Evolutionary conservation across 192 early-diverging fungal genomes (phyloP).

Genomic region (Coemansia sp.): DNA sequence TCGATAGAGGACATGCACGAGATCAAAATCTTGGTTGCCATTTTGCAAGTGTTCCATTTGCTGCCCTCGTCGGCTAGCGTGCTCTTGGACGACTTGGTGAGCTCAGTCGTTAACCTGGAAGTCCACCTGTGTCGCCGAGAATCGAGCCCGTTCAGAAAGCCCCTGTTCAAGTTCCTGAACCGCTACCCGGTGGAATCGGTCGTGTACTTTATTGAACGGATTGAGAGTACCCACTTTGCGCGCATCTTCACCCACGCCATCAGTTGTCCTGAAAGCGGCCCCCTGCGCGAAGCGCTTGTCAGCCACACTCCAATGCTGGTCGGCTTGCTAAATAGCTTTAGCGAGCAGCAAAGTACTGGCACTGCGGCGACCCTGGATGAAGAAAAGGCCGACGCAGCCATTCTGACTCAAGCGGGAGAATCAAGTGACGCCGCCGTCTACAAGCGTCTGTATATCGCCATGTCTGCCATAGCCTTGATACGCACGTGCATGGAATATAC

Average conservation of each 20-base stretch:
- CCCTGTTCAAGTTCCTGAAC: slow-evolving; percentile 90
- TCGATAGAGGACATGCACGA: slow-evolving; percentile 89
- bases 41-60: slow-evolving; percentile 90
- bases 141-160: slow-evolving; percentile 92
- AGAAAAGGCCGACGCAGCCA: slow-evolving; percentile 9
- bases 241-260: slow-evolving; percentile 65
- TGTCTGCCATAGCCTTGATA: slow-evolving; percentile 24
- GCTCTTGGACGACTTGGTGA: slow-evolving; percentile 90
- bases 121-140: slow-evolving; percentile 70
- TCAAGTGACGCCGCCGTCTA: background rate
- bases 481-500: slow-evolving; percentile 20
- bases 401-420: background rate
- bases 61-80: slow-evolving; percentile 88
- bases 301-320: slow-evolving; percentile 61
- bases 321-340: slow-evolving; percentile 29
- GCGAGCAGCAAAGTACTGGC: background rate
- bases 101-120: slow-evolving; percentile 86
- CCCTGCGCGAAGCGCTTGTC: slow-evolving; percentile 67
- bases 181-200: slow-evolving; percentile 84
- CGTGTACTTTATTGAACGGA: slow-evolving; percentile 77
- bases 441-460: slow-evolving; percentile 38
- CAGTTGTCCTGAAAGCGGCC: slow-evolving; percentile 26
- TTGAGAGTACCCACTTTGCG: slow-evolving; percentile 59
- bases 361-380: slow-evolving; percentile 22
- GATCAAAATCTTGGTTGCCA: slow-evolving; percentile 93